Base-by-base conservation (phyloP, 148 eudicot species). In the Linanthus parryae region DNA sequence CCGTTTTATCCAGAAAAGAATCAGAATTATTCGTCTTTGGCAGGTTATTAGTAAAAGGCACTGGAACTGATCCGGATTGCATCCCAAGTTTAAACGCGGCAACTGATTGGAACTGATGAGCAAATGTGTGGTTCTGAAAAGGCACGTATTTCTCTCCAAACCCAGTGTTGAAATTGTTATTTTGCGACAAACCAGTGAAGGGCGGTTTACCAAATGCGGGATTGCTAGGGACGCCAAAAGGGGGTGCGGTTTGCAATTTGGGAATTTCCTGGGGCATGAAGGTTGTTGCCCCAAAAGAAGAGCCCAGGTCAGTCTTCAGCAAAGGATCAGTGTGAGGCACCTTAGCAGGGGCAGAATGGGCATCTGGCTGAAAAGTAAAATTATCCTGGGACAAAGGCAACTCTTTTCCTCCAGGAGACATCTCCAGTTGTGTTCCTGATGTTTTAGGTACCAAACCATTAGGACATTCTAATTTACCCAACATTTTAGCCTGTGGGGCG, bases 401-500 rank as follows among this genome's bases (percentile, higher is more conserved):
- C 0, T 11, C 11, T 54, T 41, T 24, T 54, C 58, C 58, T 26
- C 43, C 58, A 31, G 39, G 18, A 9, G 12, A 29, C 39, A 36
- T 17, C 11, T 24, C 24, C 0, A 31, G 1, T 2, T 7, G 38
- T 11, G 21, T 38, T 30, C 23, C 21, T 4, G 38, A 20, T 4
- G 13, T 8, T 24, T 16, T n/a, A 5, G 15, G 10, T 23, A 17
- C 45, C 12, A 16, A 0, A 17, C 2, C 26, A 12, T 35, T 40
- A 0, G 75, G 68, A 21, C 70, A 12, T 13, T 70, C 71, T 42
- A 9, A 57, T 60, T 76, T 67, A 17, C 35, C 64, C 51, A 52
- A 55, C 73, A 67, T 71, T 61, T 40, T 73, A 23, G 52, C 71
- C 23, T 54, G n/a, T 1, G 82, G 82, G 17, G 69, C 85, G 25